Base-by-base conservation (phyloP, 108 stramenopile species). In the Mediolabrus comicus region DNA sequence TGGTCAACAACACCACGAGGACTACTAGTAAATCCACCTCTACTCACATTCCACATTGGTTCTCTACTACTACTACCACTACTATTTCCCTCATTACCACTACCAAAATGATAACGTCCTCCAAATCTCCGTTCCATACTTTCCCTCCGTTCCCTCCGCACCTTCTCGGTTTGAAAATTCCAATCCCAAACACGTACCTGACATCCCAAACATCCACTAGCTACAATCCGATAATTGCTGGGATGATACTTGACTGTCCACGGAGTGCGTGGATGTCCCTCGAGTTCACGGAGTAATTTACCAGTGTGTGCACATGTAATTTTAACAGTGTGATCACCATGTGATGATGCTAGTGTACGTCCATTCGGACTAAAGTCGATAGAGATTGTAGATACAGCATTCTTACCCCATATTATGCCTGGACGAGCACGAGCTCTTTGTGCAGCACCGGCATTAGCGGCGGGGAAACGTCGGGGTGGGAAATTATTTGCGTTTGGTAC, bases 321-420 rank as follows among this genome's bases (percentile, higher is more conserved):
- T 75, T 99, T 99, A 51, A 99, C 96, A n/a, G 97, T 97, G 77
- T 99, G 98, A 74, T 99, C 98, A 3, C 98, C 98, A 55, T 99
- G 98, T 13, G 98, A 98, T 1, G 92, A 92, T n/a, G 98, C 97
- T 70, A 99, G 79, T 12, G 93, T 90, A 9, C 84, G 68, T 29
- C 81, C 80, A 52, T 91, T 86, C 16, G 86, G 82, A 38, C 86
- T 82, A 71, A 94, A 92, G 61, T 89, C 86, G 22, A 92, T 74
- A 39, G 90, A 92, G 60, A 94, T 94, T 30, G 56, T 57, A 24
- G 75, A 78, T 49, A 93, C 86, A 0, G 92, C 84, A 16, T 53
- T 29, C 10, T 54, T 6, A 5, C n/a, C n/a, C n/a, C n/a, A n/a
- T n/a, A n/a, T n/a, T n/a, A n/a, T n/a, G n/a, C n/a, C n/a, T 27